Conservation (phyloP, 805 yeast genomes). For the Pichia scutulata region DNA sequence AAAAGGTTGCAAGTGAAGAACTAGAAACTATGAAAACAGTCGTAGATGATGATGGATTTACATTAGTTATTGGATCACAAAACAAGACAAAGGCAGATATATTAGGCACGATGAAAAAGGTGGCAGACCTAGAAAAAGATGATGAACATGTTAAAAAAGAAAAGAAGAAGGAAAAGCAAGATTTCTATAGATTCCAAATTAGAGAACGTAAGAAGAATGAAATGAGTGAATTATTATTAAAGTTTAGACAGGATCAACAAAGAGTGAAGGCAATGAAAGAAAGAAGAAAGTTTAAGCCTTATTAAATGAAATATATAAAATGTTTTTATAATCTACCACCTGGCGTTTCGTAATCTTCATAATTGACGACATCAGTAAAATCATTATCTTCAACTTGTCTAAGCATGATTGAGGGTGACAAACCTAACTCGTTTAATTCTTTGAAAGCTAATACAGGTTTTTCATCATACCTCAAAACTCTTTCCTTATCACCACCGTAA, state of each 20-base stretch:
- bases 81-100: constrained; percentile 74
- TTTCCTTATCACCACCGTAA: constrained; percentile 86
- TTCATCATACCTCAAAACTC: constrained; percentile 76
- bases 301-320: constrained; percentile 29
- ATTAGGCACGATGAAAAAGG: constrained; percentile 38
- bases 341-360: constrained; percentile 28
- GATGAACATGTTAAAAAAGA: constrained; percentile 40
- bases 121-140: constrained; percentile 23
- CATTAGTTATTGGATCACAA: constrained; percentile 80
- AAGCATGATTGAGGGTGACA: constrained; percentile 87
- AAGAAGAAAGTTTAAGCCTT: constrained; percentile 79
- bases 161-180: constrained; percentile 73
- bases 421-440: constrained; percentile 76
- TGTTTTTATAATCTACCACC: constrained; percentile 33
- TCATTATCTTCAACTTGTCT: constrained; percentile 63
- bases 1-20: constrained; percentile 50
- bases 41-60: constrained; percentile 93
- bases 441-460: constrained; percentile 82
- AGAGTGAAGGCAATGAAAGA: constrained; percentile 72
- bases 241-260: constrained; percentile 88
- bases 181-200: constrained; percentile 93
- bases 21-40: constrained; percentile 46
- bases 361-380: constrained; percentile 17
- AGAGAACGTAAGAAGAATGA: constrained; percentile 89
- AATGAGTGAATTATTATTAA: constrained; percentile 75